Evolutionary conservation across 306 rosid species (phyloP), one percentile per base, ranked within the genome.

Genomic region (Dalbergia oliveri): DNA sequence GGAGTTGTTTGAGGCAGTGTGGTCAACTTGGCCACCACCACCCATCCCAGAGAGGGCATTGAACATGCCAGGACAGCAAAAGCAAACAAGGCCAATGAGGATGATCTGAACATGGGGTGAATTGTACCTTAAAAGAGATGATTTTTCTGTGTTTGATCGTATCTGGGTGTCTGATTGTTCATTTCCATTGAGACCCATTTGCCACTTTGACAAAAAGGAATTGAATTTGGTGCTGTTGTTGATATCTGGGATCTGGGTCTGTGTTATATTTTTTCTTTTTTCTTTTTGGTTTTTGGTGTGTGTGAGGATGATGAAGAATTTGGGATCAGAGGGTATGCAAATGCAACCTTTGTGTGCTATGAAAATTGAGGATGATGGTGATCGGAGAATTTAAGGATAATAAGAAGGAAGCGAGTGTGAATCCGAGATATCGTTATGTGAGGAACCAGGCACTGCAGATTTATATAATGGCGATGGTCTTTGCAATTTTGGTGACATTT

Each of bases 31-130:
- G 57, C 97, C 97, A 0, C 94, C 93, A 0, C 92, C 97, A 0
- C 97, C 97, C 94, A 93, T 89, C 39, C 97, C 97, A 0, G 91
- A 79, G 33, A 93, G 90, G 35, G 97, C 97, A 39, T 80, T 91
- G 90, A 87, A 93, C 97, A 93, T 93, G 10, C 97, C 94, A 0
- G 97, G 97, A 65, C 97, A 93, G 35, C 93, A 93, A 26, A 93
- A 93, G 45, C 97, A 93, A 19, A 93, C 93, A 0, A 91, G 1
- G 1, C 93, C 97, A 5, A 89, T 87, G 4, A 93, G 84, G 26
- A 61, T 49, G 9, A 93, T 80, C 75, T 93, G 97, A 3, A 81
- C 76, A 0, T 91, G 14, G 0, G 97, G 94, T 18, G 97, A 91
- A 75, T 91, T 93, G 62, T 81, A 84, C 72, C 94, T 74, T 65